Evolutionary conservation across 495 filamentous ascomycete species (phyloP), one percentile per base, ranked within the genome.

Genomic region (Collariella sp.): DNA sequence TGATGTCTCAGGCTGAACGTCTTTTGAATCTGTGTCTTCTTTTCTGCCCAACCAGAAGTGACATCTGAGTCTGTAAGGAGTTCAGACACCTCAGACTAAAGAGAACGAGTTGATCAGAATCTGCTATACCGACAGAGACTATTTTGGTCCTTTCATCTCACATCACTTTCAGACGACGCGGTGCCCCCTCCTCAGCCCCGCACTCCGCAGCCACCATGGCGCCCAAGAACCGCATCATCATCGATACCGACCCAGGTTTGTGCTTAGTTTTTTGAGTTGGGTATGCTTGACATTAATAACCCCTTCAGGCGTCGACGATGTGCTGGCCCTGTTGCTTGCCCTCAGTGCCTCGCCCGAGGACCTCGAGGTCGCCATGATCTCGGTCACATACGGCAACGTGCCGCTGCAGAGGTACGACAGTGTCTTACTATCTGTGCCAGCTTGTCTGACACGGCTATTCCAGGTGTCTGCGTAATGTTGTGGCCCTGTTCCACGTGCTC

Each of bases 301-400:
- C 4, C 31, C 16, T 7, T 5, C 50, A 88, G 93, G 93, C 44
- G 86, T 90, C 61, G 93, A 99, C 70, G 93, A 99, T 76, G 78
- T 94, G 46, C 76, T 96, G 36, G 94, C 89, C 12, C 61, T 80
- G 59, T 74, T 98, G 45, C 80, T 97, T 9, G 91, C 93, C 7
- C 79, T 96, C 48, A 84, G 88, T 15, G 83, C 89, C 18, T 79
- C 76, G n/a, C 77, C 85, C 0, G 85, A 95, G 58, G 91, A 96
- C 57, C 75, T 97, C 16, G 88, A 97, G 63, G 75, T 97, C 22
- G 68, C 86, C n/a, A 73, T 99, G 55, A 82, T 99, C 34, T 95
- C 91, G 0, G 77, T 96, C 40, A 95, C 88, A 0, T 96, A 90
- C 67, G 93, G 93, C 26, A 99, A 99, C 61, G 83, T 96, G 34